Conservation (phyloP, 208 protist species). For the Wallacemonas sp. region DNA sequence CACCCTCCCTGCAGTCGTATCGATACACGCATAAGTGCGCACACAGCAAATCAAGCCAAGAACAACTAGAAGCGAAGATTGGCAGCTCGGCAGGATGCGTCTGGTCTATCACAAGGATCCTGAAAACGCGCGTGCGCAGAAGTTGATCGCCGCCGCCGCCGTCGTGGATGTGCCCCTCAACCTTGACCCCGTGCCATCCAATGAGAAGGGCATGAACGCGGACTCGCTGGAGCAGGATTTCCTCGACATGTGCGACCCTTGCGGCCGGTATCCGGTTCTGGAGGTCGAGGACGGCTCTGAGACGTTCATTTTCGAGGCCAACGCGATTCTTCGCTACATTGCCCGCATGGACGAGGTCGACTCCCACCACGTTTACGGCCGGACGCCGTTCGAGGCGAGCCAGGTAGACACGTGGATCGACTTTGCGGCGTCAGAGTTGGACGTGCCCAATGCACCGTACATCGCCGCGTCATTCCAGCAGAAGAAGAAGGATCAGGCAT, state of each 20-base stretch:
- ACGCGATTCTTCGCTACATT: conserved; percentile 81
- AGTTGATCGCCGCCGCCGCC: conserved; percentile 51
- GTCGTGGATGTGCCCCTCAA: conserved; percentile 48
- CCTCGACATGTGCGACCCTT: conserved; percentile 60
- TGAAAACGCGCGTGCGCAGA: conserved; percentile 54
- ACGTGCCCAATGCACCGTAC: conserved; percentile 48
- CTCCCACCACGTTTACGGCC: conserved; percentile 60
- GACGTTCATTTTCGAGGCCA: conserved; percentile 76
- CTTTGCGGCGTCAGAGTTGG: conserved; percentile 73
- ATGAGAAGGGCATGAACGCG: conserved; percentile 37
- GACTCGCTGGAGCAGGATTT: conserved; percentile 44
- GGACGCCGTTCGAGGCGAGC: conserved; percentile 66
- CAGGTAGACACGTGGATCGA: conserved; percentile 89
- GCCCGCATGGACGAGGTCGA: conserved; percentile 43
- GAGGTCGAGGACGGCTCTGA: conserved; percentile 43
- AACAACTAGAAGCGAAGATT: too few relatives aligned
- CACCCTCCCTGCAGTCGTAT: too few relatives aligned
- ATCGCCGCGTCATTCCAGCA: conserved; percentile 28
- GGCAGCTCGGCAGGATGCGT: too few relatives aligned
- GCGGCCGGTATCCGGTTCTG: conserved; percentile 70
- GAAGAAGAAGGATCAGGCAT: conserved; percentile 19
- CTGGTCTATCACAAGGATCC: conserved; percentile 42
- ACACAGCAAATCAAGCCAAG: too few relatives aligned
- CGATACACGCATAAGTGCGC: too few relatives aligned
- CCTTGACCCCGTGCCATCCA: conserved; percentile 19